phyloP scores from a whole-genome alignment of 352 stramenopile genomes.

The Phytophthora cactorum region DNA sequence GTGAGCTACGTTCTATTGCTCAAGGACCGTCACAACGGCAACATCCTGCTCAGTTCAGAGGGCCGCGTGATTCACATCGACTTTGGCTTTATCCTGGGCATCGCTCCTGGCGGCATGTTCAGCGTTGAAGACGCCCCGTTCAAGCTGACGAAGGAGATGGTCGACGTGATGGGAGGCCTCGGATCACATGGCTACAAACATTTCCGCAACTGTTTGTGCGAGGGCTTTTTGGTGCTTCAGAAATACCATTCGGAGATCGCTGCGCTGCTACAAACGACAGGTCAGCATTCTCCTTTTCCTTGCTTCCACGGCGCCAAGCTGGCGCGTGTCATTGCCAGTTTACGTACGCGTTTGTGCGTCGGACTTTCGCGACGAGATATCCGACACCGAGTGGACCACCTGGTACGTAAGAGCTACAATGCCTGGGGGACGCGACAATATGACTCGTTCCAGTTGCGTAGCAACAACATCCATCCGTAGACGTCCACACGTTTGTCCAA shows the following conservation, averaged over 20 bases:
- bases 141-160: constrained; percentile 98
- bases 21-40: constrained; percentile 99
- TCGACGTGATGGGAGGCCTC: constrained; percentile 95
- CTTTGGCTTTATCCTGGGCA: constrained; percentile 99
- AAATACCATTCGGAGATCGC: constrained; percentile 93
- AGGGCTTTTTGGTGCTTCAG: constrained; percentile 94
- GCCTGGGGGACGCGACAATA: constrained; percentile 90
- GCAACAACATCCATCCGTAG: constrained; percentile 90
- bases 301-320: constrained; percentile 89
- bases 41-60: constrained; percentile 97
- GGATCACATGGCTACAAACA: constrained; percentile 86
- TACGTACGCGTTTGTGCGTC: constrained; percentile 74
- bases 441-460: constrained; percentile 90
- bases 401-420: constrained; percentile 91
- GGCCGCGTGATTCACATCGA: constrained; percentile 99
- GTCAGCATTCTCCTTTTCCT: constrained; percentile 94
- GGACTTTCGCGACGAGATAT: constrained; percentile 72
- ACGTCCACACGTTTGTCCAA: constrained; percentile 13
- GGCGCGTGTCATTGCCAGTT: constrained; percentile 61
- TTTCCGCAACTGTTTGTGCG: constrained; percentile 93
- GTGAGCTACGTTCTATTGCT: constrained; percentile 97
- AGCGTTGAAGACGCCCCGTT: constrained; percentile 98
- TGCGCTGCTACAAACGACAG: constrained; percentile 95
- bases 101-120: constrained; percentile 97
- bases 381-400: constrained; percentile 71